These are phyloP conservation scores for Hyparrhenia diplandra DNA, from an alignment of 176 grass and related monocot species.

Conservation along the genomic window DNA sequence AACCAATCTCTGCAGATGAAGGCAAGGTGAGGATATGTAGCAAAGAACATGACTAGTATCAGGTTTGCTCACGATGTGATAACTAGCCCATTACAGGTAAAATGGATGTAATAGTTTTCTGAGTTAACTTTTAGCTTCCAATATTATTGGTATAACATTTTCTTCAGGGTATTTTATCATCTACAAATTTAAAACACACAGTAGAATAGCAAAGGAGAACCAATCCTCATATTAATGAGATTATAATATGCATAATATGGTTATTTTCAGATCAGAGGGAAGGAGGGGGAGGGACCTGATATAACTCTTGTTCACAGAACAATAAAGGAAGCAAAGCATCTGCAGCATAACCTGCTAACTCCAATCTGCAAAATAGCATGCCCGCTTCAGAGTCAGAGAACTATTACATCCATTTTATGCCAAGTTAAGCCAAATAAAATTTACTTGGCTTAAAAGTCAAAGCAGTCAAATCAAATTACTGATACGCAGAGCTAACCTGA, in stretches of 20 bases:
- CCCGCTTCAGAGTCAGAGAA: no score
- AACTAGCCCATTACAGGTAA: background rate
- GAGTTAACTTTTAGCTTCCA: background rate
- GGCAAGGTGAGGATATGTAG: background rate
- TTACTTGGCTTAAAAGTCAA: background rate
- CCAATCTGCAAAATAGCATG: constrained; percentile 53
- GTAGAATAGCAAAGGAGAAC: background rate
- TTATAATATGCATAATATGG: background rate
- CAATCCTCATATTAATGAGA: background rate
- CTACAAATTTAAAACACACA: background rate
- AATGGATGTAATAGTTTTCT: background rate
- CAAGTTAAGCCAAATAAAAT: constrained; percentile 5
- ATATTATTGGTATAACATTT: background rate
- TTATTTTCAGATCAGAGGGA: background rate
- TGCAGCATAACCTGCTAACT: constrained; percentile 81
- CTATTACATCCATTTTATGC: no score
- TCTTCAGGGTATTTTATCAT: background rate
- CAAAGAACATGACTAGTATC: background rate
- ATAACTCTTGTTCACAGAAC: constrained; percentile 81
- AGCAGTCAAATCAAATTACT: background rate
- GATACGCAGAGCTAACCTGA: constrained; percentile 55
- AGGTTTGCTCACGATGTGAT: background rate
- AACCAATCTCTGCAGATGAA: constrained; percentile 60
- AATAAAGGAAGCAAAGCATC: constrained; percentile 90
- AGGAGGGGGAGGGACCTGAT: constrained; percentile 54